Evolutionary conservation across 1,284 basidiomycete genomes (phyloP).

Genomic region (Rugosomyces carneus): DNA sequence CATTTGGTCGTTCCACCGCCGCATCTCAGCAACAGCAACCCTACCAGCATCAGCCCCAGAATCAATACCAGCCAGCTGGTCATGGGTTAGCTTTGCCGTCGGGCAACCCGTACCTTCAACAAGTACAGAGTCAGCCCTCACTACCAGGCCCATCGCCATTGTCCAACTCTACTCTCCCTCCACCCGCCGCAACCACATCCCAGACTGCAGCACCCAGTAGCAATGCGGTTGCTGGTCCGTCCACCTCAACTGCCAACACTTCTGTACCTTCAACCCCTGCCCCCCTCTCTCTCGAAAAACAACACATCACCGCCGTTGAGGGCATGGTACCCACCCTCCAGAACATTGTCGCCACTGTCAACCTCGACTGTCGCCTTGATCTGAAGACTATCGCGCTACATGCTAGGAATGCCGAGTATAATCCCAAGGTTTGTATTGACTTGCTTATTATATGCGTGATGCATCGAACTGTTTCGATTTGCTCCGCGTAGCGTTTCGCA

Average conservation of each 20-base stretch:
- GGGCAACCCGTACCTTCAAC: constrained; percentile 29
- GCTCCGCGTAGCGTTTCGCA: constrained; percentile 90
- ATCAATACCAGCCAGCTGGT: constrained; percentile 30
- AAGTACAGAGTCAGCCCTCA: constrained; percentile 17
- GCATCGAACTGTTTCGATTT: constrained; percentile 57
- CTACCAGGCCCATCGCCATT: constrained; percentile 43
- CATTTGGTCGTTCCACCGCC: constrained; percentile 60
- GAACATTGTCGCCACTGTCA: constrained; percentile 99
- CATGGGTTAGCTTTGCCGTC: constrained; percentile 44
- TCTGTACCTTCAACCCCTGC: constrained; percentile 52
- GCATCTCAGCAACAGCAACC: constrained; percentile 37
- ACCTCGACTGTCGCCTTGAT: constrained; percentile 94
- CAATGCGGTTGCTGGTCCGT: constrained; percentile 42
- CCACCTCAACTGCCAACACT: constrained; percentile 38
- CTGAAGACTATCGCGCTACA: constrained; percentile 98
- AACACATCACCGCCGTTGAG: constrained; percentile 90
- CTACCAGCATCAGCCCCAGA: constrained; percentile 32
- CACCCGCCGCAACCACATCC: constrained; percentile 31
- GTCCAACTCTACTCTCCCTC: constrained; percentile 30
- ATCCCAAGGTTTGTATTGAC: constrained; percentile 91
- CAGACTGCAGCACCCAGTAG: constrained; percentile 22
- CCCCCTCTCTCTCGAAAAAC: constrained; percentile 77
- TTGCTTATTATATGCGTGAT: constrained; percentile 37
- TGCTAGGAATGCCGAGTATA: constrained; percentile 98
- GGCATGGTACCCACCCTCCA: constrained; percentile 93